These are phyloP conservation scores for Venturia carpophila DNA, from an alignment of 2,329 filamentous ascomycete genomes.

Conservation along the genomic window DNA sequence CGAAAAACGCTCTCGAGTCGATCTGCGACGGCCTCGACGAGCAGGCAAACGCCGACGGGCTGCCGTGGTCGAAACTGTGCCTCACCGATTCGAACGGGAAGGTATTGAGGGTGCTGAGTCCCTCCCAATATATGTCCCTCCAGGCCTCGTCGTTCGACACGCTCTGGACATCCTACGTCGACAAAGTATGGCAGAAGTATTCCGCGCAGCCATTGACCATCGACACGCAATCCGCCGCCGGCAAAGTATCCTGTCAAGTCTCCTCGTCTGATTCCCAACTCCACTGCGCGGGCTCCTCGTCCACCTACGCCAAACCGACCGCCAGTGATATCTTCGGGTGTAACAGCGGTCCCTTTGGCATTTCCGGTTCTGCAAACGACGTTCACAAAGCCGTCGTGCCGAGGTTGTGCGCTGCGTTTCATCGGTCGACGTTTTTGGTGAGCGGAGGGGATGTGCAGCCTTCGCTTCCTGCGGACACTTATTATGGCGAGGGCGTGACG, in stretches of 20 bases:
- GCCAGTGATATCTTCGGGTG: not conserved
- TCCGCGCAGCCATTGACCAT: not conserved
- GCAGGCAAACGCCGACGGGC: not conserved
- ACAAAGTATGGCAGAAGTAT: not conserved
- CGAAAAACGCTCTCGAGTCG: not conserved
- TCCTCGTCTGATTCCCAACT: not conserved
- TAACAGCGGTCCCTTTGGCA: not conserved
- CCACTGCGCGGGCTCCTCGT: not conserved
- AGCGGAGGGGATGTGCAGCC: not conserved
- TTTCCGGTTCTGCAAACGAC: conserved; percentile 26
- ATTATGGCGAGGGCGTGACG: conserved; percentile 49
- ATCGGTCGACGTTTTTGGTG: conserved; percentile 58
- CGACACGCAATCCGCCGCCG: not conserved
- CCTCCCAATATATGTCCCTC: not conserved
- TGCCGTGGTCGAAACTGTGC: not conserved
- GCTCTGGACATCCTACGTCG: not conserved
- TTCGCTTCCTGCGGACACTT: conserved; percentile 37
- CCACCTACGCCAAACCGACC: not conserved
- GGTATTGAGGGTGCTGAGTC: not conserved
- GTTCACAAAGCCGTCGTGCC: conserved; percentile 55
- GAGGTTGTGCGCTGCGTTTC: conserved; percentile 66
- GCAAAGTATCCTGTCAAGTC: not conserved
- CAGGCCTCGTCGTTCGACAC: not conserved
- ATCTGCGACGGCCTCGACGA: not conserved
- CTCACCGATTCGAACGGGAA: not conserved